phyloP scores from a whole-genome alignment of 768 basidiomycete genomes.

The Leccinum rimulosum region DNA sequence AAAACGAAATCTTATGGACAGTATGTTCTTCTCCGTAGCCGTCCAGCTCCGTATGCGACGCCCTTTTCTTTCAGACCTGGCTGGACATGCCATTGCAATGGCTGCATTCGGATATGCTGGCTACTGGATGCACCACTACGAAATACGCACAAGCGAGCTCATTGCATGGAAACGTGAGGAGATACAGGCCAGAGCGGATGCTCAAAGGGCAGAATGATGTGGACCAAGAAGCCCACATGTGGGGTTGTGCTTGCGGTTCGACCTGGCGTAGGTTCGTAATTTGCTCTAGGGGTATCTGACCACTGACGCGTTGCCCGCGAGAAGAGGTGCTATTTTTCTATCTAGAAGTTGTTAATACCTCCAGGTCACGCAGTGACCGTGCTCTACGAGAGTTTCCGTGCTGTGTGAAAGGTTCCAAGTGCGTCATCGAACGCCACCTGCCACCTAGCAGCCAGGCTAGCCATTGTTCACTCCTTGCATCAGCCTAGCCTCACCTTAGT shows the following conservation, averaged over 20 bases:
- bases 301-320: constrained; percentile 6
- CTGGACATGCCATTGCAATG: constrained; percentile 69
- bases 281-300: neutral
- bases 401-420: neutral
- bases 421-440: constrained; percentile 1
- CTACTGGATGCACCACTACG: constrained; percentile 73
- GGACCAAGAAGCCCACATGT: neutral
- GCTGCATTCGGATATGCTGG: constrained; percentile 68
- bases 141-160: constrained; percentile 56
- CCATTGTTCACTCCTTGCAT: too few species aligned
- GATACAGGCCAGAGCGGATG: constrained; percentile 47
- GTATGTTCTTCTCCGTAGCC: constrained; percentile 47
- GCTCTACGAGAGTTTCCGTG: neutral
- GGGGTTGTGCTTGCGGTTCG: neutral
- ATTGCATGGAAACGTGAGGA: constrained; percentile 62
- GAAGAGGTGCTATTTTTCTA: constrained; percentile 14
- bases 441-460: neutral
- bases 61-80: constrained; percentile 52
- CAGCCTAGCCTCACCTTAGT: neutral
- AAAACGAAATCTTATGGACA: constrained; percentile 72
- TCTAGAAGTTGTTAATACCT: constrained; percentile 18
- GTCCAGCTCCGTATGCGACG: neutral
- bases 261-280: constrained; percentile 25
- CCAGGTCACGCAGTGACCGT: neutral
- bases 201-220: constrained; percentile 24